Evolutionary conservation across 1,139 yeast species (phyloP).

Genomic region (Diutina sp.): DNA sequence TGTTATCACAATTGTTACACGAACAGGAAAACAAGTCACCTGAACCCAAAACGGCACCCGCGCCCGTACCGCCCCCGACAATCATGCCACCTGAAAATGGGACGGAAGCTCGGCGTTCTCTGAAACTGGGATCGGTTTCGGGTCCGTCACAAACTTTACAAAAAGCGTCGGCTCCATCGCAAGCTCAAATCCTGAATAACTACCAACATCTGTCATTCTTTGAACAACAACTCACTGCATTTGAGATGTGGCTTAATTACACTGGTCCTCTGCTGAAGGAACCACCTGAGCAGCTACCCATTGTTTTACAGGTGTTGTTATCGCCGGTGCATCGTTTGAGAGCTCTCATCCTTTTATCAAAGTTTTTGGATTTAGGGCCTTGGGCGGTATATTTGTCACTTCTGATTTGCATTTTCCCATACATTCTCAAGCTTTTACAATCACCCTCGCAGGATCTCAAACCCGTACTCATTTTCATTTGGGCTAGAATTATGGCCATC

Average conservation of each 20-base stretch:
- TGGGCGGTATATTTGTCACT: slow-evolving; percentile 94
- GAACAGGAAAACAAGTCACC: slow-evolving; percentile 8
- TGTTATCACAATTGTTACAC: slow-evolving; percentile 55
- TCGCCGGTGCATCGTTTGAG: slow-evolving; percentile 91
- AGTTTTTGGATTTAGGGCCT: slow-evolving; percentile 88
- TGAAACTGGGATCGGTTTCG: not conserved
- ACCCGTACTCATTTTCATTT: slow-evolving; percentile 87
- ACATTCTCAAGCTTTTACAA: slow-evolving; percentile 78
- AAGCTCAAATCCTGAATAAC: slow-evolving; percentile 11
- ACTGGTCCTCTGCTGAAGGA: slow-evolving; percentile 68
- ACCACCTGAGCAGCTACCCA: slow-evolving; percentile 93
- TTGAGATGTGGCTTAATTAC: slow-evolving; percentile 90
- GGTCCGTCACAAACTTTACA: not conserved
- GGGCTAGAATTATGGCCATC: slow-evolving; percentile 97
- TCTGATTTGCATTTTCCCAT: slow-evolving; percentile 93
- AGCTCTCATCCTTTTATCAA: slow-evolving; percentile 72
- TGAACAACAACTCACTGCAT: slow-evolving; percentile 92
- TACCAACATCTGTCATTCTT: slow-evolving; percentile 89
- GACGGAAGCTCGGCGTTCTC: not conserved
- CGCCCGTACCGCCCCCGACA: not conserved
- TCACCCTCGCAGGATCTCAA: slow-evolving; percentile 93
- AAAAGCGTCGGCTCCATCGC: not conserved
- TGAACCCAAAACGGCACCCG: not conserved
- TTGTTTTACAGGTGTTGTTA: slow-evolving; percentile 78
- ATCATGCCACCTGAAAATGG: not conserved